A percentile compares a stretch with the other conserved stretches of the same genome.
These are phyloP conservation scores for Sophora flavescens DNA, from an alignment of 306 rosid species.

Conservation along the genomic window DNA sequence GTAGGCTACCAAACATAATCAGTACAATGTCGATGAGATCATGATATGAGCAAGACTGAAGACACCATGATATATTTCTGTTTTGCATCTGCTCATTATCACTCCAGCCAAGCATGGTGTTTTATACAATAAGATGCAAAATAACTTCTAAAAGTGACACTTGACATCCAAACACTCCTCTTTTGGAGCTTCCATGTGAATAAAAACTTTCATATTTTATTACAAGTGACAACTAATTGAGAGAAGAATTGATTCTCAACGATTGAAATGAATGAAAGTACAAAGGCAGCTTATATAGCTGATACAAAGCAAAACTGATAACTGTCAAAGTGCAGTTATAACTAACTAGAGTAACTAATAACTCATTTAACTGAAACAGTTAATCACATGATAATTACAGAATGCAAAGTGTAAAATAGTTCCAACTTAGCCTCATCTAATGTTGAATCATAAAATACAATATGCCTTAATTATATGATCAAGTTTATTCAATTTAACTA, in stretches of 20 bases:
- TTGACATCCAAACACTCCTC: background rate
- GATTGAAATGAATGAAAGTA: no score
- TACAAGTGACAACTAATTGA: no score
- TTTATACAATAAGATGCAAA: constrained; percentile 3
- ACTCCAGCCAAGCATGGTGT: background rate
- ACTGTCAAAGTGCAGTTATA: no score
- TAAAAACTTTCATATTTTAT: background rate
- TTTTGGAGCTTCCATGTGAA: constrained; percentile 10
- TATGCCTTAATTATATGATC: background rate
- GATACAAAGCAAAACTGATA: no score
- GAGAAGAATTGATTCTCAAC: no score
- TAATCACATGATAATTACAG: no score
- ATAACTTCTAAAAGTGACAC: background rate
- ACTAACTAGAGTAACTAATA: no score
- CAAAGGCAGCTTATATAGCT: no score
- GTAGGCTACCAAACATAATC: background rate
- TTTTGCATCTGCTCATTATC: background rate
- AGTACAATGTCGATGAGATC: background rate
- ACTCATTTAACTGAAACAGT: no score
- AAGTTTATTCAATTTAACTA: background rate
- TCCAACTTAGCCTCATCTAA: constrained; percentile 4
- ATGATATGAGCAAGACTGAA: background rate
- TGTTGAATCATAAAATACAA: constrained; percentile 14
- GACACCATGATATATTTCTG: background rate
- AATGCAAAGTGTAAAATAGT: background rate